Evolutionary conservation across 2,329 filamentous ascomycete genomes (phyloP).

Genomic region (Hypomyces perniciosus): DNA sequence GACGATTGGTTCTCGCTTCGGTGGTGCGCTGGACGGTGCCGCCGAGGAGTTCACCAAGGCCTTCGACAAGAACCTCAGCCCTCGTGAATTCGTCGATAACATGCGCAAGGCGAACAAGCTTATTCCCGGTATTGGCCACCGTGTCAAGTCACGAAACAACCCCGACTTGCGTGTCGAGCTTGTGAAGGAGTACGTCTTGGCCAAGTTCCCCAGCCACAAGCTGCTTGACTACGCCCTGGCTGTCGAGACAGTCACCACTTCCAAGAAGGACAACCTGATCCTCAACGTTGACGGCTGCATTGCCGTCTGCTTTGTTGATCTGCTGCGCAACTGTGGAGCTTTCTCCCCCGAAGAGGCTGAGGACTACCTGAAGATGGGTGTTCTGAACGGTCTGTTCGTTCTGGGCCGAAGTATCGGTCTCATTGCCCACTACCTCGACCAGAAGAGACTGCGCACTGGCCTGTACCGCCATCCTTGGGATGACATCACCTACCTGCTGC

Average conservation of each 20-base stretch:
- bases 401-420: constrained; percentile 95
- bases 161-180: constrained; percentile 98
- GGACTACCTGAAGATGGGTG: constrained; percentile 98
- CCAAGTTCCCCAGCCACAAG: constrained; percentile 97
- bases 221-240: constrained; percentile 97
- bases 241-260: constrained; percentile 95
- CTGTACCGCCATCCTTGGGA: constrained; percentile 99
- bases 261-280: constrained; percentile 99
- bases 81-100: constrained; percentile 96
- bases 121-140: constrained; percentile 97
- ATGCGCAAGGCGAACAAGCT: constrained; percentile 99
- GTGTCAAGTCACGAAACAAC: constrained; percentile 99
- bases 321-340: constrained; percentile 94
- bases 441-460: constrained; percentile 97
- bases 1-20: constrained; percentile 96
- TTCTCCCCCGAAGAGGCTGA: constrained; percentile 96
- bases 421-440: constrained; percentile 99
- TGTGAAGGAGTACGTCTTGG: constrained; percentile 96
- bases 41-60: constrained; percentile 98
- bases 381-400: constrained; percentile 98
- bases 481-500: constrained; percentile 92
- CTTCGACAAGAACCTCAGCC: constrained; percentile 95
- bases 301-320: constrained; percentile 96
- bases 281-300: constrained; percentile 98
- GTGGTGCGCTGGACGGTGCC: constrained; percentile 95